Percentiles rank a stretch among this genome's conserved stretches.
Conservation (phyloP, 306 rosid species). For the Ammopiptanthus mongolicus region DNA sequence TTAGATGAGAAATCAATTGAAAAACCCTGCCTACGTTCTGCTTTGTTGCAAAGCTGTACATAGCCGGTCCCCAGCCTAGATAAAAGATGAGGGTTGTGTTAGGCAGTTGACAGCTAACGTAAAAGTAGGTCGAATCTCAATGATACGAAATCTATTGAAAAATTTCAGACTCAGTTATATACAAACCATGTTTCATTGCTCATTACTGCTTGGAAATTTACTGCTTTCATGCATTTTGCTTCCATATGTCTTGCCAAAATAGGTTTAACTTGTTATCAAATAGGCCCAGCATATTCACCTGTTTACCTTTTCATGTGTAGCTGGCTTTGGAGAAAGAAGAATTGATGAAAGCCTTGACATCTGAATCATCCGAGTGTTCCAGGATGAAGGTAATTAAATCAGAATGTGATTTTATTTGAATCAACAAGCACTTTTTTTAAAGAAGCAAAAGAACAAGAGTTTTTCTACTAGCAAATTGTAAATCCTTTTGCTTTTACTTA, state of each 20-base stretch:
- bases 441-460: background rate
- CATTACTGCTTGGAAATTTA: constrained; percentile 8
- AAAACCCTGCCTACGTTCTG: background rate
- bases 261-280: constrained; percentile 4
- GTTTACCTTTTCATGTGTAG: constrained; percentile 43
- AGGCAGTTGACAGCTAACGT: no score
- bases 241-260: background rate
- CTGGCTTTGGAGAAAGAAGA: constrained; percentile 90
- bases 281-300: background rate
- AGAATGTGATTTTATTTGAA: background rate
- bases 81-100: no score
- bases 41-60: no score
- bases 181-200: background rate
- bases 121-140: no score
- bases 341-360: constrained; percentile 63
- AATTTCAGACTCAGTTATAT: background rate
- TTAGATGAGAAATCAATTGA: background rate
- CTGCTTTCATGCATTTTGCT: constrained; percentile 1
- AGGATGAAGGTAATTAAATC: constrained; percentile 62
- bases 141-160: background rate
- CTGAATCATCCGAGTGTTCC: constrained; percentile 72
- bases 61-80: no score
- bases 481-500: background rate
- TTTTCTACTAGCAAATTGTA: background rate
- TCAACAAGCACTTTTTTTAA: background rate